Evolutionary conservation across 1,139 yeast genomes (phyloP).

Genomic region (Hyphopichia khmerensis): DNA sequence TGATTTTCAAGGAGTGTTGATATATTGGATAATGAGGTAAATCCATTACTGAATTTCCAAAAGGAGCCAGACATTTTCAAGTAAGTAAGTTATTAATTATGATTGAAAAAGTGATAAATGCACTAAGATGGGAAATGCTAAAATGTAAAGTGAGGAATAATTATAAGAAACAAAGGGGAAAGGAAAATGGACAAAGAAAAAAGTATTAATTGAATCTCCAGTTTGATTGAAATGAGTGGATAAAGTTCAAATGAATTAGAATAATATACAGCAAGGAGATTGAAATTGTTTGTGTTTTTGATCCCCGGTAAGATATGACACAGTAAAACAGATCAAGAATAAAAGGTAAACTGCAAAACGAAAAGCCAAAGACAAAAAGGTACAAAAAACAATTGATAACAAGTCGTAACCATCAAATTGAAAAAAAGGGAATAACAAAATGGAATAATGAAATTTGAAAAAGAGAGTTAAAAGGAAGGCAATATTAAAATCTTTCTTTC

Average conservation of each 20-base stretch:
- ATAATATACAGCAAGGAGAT: background rate
- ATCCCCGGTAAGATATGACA: background rate
- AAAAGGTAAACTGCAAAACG: background rate
- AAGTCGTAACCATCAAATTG: background rate
- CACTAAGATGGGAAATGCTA: background rate
- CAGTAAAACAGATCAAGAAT: background rate
- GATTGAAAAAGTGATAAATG: background rate
- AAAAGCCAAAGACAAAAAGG: background rate
- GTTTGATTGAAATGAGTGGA: background rate
- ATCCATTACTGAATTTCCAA: conserved; percentile 90
- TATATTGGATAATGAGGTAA: conserved; percentile 72
- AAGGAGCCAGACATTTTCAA: conserved; percentile 70
- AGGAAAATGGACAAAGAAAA: background rate
- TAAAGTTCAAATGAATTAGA: background rate
- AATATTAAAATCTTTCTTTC: too few species aligned
- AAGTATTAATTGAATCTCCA: too few species aligned
- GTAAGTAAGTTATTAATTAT: too few species aligned
- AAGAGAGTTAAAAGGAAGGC: background rate
- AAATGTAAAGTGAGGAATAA: background rate
- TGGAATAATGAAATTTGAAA: too few species aligned
- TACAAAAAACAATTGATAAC: background rate
- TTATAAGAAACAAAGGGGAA: background rate
- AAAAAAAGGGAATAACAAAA: too few species aligned
- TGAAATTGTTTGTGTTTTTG: background rate
- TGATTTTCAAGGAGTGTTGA: conserved; percentile 68